Base-by-base conservation (phyloP, 2,329 filamentous ascomycete genomes). In the Monosporascus sp. region DNA sequence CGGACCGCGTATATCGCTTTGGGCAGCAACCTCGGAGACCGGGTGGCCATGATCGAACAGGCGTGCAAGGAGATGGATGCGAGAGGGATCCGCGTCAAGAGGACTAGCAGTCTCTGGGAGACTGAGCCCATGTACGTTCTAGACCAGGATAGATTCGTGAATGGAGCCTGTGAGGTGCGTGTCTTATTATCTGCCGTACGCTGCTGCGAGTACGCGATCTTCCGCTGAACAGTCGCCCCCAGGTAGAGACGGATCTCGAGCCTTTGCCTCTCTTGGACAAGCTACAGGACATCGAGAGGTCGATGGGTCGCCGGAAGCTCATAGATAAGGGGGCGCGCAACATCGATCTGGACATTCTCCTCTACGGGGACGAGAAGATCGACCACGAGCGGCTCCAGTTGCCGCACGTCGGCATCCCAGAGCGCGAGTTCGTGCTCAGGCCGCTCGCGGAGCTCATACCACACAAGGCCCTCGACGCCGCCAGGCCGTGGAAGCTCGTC, bases 51-150 rank as follows among this genome's bases (percentile, higher is more conserved):
- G 82, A 95, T 99, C 59, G 91, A 97, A 70, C 78, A 81, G 63
- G 93, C 94, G 0, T 92, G 91, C 68, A 78, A 77, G 45, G 82
- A 88, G 66, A 91, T 99, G 84, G 84, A 89, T 58, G 75, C 78
- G 45, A 78, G 83, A 22, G 85, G 84, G 36, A 90, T 97, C 66
- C 82, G 73, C 51, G 81, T 99, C 40, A 80, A 84, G 64, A 80
- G 86, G 63, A 96, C 93, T 0, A 97, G 93, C 69, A 87, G 85
- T 56, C 77, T 99, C 3, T 99, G 94, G 82, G 91, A 97, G 74
- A 99, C 93, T 3, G 85, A 90, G 63, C 91, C 94, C 22, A 99
- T 99, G 94, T 99, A 99, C 71, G 88, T 97, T 59, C 76, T 88
- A 58, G 88, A 97, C 58, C 94, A 99, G 70, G 85, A 86, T 58